phyloP scores from a whole-genome alignment of 805 yeast genomes.

The Cyberlindnera americana region DNA sequence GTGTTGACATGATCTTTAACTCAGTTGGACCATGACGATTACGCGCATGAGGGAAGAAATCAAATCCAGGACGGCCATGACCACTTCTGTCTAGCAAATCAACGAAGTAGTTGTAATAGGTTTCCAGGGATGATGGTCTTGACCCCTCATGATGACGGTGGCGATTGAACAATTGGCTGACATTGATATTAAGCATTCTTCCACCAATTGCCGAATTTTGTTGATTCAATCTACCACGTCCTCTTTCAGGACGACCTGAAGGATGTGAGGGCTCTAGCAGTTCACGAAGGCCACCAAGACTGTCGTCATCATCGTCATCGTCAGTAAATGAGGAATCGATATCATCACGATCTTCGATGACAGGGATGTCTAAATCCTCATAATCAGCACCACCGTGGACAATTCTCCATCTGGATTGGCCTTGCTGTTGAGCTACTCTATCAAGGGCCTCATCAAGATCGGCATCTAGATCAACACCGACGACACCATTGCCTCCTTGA shows the following conservation, averaged over 20 bases:
- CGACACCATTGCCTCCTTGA: conserved; percentile 1
- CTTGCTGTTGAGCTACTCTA: not conserved
- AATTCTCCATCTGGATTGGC: conserved; percentile 9
- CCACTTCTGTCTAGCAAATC: conserved; percentile 10
- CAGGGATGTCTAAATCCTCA: conserved; percentile 16
- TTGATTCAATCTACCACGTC: conserved; percentile 27
- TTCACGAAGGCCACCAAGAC: conserved; percentile 14
- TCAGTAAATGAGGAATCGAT: conserved; percentile 5
- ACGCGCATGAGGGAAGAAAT: conserved; percentile 7
- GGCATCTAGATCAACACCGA: conserved; percentile 6
- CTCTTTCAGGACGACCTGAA: conserved; percentile 9
- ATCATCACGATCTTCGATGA: conserved; percentile 18
- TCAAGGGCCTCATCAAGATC: conserved; percentile 7
- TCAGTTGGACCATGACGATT: conserved; percentile 11
- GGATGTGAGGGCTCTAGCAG: not conserved
- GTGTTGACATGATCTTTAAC: conserved; percentile 39
- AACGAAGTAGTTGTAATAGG: conserved; percentile 14
- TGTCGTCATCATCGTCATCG: conserved; percentile 13
- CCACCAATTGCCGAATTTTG: conserved; percentile 27
- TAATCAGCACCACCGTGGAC: conserved; percentile 28
- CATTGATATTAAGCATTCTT: conserved; percentile 1
- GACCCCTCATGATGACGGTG: not conserved
- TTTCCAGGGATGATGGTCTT: conserved; percentile 4
- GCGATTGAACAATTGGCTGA: conserved; percentile 5
- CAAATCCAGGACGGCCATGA: conserved; percentile 2